A percentile compares a stretch with the other conserved stretches of the same genome.
Evolutionary conservation across 345 rosid species (phyloP).

Genomic region (Turnera subulata): DNA sequence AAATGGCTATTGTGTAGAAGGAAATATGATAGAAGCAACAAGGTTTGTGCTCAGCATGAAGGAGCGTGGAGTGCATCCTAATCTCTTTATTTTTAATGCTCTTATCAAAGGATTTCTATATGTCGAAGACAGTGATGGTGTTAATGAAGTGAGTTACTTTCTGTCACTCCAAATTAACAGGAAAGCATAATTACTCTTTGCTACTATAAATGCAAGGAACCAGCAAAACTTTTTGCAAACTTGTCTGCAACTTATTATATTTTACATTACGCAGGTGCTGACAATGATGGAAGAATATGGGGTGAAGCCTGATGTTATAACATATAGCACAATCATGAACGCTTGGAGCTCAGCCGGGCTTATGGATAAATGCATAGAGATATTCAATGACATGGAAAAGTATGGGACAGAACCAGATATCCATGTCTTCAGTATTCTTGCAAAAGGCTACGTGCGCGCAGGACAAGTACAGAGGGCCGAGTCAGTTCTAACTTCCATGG

Average conservation of each 20-base stretch:
- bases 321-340: slow-evolving; percentile 91
- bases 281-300: slow-evolving; percentile 66
- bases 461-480: slow-evolving; percentile 74
- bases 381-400: slow-evolving; percentile 69
- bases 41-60: slow-evolving; percentile 75
- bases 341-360: slow-evolving; percentile 85
- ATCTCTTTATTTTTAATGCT: slow-evolving; percentile 74
- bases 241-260: neutral
- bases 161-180: neutral
- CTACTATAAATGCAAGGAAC: neutral
- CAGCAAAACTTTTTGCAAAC: neutral
- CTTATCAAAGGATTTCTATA: slow-evolving; percentile 81
- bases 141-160: slow-evolving; percentile 57
- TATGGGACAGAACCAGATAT: slow-evolving; percentile 72
- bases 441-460: slow-evolving; percentile 77
- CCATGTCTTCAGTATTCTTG: slow-evolving; percentile 76
- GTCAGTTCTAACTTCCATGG: slow-evolving; percentile 53
- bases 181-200: neutral
- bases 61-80: slow-evolving; percentile 79
- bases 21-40: slow-evolving; percentile 68
- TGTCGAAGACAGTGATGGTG: slow-evolving; percentile 56
- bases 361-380: slow-evolving; percentile 80
- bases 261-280: slow-evolving; percentile 41
- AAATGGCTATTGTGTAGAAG: slow-evolving; percentile 81
- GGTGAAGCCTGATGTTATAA: slow-evolving; percentile 71